Percentiles rank a stretch among this genome's conserved stretches.
These are phyloP conservation scores for Cynara cardunculus DNA, from an alignment of 129 eudicot genomes.

Conservation along the genomic window DNA sequence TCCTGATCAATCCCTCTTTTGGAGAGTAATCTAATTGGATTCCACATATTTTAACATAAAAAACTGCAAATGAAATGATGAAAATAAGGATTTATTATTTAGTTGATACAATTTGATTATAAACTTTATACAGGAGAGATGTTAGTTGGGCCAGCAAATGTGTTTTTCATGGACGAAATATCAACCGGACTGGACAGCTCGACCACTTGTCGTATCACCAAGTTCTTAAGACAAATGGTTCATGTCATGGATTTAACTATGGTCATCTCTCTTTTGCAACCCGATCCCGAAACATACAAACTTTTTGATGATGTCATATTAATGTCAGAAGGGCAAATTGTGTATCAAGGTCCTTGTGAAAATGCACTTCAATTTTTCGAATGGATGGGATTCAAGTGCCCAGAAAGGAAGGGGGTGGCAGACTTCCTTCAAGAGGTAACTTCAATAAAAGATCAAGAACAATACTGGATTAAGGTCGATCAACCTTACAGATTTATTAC, in stretches of 20 bases:
- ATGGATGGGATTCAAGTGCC: slow-evolving; percentile 45
- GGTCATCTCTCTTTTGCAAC: slow-evolving; percentile 58
- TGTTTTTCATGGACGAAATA: slow-evolving; percentile 60
- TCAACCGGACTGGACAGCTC: slow-evolving; percentile 62
- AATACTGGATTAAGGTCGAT: slow-evolving; percentile 24
- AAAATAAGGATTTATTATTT: neutral
- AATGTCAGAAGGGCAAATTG: slow-evolving; percentile 54
- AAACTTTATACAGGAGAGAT: slow-evolving; percentile 43
- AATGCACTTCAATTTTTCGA: slow-evolving; percentile 46
- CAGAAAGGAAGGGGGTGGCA: slow-evolving; percentile 41
- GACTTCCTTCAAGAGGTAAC: slow-evolving; percentile 38
- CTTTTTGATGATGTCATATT: slow-evolving; percentile 58
- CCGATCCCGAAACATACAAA: slow-evolving; percentile 54
- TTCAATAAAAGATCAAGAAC: slow-evolving; percentile 33
- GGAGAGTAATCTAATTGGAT: too few species aligned
- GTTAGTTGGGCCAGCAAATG: slow-evolving; percentile 62
- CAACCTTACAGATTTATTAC: slow-evolving; percentile 21
- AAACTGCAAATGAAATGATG: neutral
- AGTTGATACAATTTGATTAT: neutral
- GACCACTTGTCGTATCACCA: slow-evolving; percentile 47
- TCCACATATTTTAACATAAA: neutral
- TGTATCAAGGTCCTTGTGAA: slow-evolving; percentile 58
- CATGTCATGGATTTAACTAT: slow-evolving; percentile 52
- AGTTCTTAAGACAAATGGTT: slow-evolving; percentile 43
- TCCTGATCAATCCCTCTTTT: too few species aligned